Evolutionary conservation across 192 early-diverging fungal species (phyloP), one percentile per base, ranked within the genome.

Genomic region (Chytriomyces sp.): DNA sequence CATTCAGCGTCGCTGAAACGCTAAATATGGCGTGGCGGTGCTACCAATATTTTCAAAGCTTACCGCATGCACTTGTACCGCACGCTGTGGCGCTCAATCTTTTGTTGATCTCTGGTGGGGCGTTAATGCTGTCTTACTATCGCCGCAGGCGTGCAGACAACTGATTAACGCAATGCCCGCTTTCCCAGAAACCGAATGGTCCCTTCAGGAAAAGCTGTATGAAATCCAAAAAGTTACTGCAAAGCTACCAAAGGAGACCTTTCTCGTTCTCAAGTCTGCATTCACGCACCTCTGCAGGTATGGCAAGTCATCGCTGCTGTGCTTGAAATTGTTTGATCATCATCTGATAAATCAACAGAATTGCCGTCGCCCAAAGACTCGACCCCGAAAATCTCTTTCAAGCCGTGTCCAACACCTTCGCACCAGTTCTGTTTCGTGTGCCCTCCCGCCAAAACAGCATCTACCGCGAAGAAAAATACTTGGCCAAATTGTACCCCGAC

Each of bases 121-220:
- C 35, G 35, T 35, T 35, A 35, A 35, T 35, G 35, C 35, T 68
- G 23, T 45, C 9, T 46, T 20, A 64, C 1, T 5, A 10, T 8
- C 43, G 16, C 24, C 46, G 7, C 11, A 10, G 46, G 48, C 10
- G 1, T 64, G 18, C 1, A 13, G 13, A 26, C 28, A 24, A 24
- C 28, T 64, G n/a, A 24, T 64, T 3, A 49, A 47, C 43, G 28
- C 18, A 47, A 5, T 26, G 28, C 28, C 47, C 67, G 23, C 10
- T 64, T 64, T 18, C 24, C 10, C 18, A 68, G 69, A 70, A 70
- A 70, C 69, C 7, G 69, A 70, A 23, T 70, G 69, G 69, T 57
- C 16, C 48, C 24, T 18, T 8, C 69, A 50, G 23, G 69, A 70
- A 9, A 70, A 70, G 50, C 57, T 70, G 26, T 70, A 1, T 53